Percentiles rank a stretch among this genome's conserved stretches.
Conservation (phyloP, 805 yeast species). For the Monosporozyma unispora region DNA sequence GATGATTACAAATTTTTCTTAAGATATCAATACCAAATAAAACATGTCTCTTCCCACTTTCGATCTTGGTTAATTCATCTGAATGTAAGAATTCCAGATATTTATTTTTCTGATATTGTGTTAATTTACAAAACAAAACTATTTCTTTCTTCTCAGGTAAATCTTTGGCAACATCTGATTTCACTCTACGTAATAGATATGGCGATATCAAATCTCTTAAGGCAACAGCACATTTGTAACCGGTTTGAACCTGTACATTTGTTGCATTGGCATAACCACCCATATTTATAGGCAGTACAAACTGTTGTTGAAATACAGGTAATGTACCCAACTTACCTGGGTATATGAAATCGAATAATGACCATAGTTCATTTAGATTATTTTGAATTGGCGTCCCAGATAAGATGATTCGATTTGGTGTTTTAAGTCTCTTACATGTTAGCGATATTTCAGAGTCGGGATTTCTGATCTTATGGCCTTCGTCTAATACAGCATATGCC, state of each 20-base stretch:
- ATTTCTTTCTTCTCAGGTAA: conserved; percentile 88
- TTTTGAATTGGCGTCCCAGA: conserved; percentile 98
- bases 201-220: conserved; percentile 84
- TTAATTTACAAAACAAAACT: conserved; percentile 84
- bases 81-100: conserved; percentile 70
- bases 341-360: conserved; percentile 85
- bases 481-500: conserved; percentile 90
- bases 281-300: conserved; percentile 82
- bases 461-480: conserved; percentile 93
- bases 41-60: conserved; percentile 70
- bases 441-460: conserved; percentile 86
- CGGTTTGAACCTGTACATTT: conserved; percentile 91
- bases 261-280: conserved; percentile 99
- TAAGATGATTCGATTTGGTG: conserved; percentile 76
- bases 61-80: conserved; percentile 62
- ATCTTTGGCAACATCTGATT: conserved; percentile 91
- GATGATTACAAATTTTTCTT: conserved; percentile 93
- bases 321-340: conserved; percentile 93
- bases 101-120: conserved; percentile 62
- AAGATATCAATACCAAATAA: conserved; percentile 83
- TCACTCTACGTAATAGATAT: conserved; percentile 75
- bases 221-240: conserved; percentile 91
- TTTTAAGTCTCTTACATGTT: conserved; percentile 72
- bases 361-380: conserved; percentile 87
- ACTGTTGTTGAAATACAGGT: conserved; percentile 89